Evolutionary conservation across 257 asterid species (phyloP).

Genomic region (Capsicum rhomboideum): DNA sequence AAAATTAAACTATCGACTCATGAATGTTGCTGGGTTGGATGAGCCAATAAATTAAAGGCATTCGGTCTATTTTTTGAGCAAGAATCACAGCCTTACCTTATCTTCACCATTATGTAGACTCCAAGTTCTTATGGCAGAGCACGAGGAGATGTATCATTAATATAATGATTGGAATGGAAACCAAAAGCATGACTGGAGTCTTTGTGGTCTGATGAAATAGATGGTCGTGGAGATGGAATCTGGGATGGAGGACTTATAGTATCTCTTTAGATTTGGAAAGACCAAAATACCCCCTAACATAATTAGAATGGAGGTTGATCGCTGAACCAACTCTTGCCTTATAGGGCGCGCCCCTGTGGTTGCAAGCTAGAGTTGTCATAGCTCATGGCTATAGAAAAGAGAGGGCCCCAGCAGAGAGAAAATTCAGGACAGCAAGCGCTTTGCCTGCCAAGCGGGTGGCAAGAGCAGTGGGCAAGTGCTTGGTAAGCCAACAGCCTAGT

Average conservation of each 20-base stretch:
- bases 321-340: too few species aligned
- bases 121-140: background rate
- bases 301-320: too few species aligned
- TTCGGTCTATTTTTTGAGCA: background rate
- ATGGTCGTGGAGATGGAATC: background rate
- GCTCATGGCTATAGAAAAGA: too few species aligned
- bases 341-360: too few species aligned
- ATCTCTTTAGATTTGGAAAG: background rate
- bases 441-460: too few species aligned
- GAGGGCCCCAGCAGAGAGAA: too few species aligned
- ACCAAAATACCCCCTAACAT: background rate
- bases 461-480: too few species aligned
- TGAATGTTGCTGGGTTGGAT: too few species aligned
- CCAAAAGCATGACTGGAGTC: background rate
- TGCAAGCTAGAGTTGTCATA: too few species aligned
- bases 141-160: background rate
- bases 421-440: too few species aligned
- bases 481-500: too few species aligned
- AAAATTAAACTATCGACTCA: too few species aligned
- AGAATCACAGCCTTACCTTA: background rate
- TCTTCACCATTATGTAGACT: background rate
- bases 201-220: background rate
- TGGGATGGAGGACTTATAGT: background rate
- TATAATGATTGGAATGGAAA: background rate
- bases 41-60: background rate